A percentile compares a stretch with the other conserved stretches of the same genome.
These are phyloP conservation scores for Mycena olivaceomarginata DNA, from an alignment of 768 basidiomycete species.

Conservation along the genomic window DNA sequence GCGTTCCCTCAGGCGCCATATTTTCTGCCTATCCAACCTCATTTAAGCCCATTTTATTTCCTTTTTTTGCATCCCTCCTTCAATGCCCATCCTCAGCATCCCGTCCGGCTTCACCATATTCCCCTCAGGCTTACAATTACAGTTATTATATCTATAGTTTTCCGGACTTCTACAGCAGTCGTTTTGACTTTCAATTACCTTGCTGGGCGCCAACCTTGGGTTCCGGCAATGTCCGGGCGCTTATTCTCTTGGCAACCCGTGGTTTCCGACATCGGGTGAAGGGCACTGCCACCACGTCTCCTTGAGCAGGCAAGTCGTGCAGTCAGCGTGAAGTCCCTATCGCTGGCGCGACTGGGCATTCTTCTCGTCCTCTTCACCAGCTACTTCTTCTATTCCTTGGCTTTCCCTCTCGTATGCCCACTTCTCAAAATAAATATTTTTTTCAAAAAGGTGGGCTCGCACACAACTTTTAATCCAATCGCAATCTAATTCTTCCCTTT, in stretches of 20 bases:
- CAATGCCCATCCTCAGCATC: too few relatives aligned
- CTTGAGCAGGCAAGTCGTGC: not conserved
- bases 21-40: too few relatives aligned
- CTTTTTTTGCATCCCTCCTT: too few relatives aligned
- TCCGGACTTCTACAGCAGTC: not conserved
- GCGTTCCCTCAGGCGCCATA: too few relatives aligned
- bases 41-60: too few relatives aligned
- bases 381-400: too few relatives aligned
- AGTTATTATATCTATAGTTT: not conserved
- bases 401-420: too few relatives aligned
- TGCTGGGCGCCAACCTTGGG: not conserved
- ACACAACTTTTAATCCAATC: not conserved
- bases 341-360: not conserved
- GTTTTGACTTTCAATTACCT: not conserved
- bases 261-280: too few relatives aligned
- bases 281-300: not conserved
- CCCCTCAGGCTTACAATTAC: not conserved
- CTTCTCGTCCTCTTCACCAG: not conserved
- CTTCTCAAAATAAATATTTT: too few relatives aligned
- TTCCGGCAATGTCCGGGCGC: too few relatives aligned
- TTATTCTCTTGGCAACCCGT: not conserved
- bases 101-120: not conserved
- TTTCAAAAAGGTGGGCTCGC: not conserved
- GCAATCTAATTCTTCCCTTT: not conserved
- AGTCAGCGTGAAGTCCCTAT: not conserved